Conservation (phyloP, 345 rosid genomes). For the Eucalyptus paniculata region DNA sequence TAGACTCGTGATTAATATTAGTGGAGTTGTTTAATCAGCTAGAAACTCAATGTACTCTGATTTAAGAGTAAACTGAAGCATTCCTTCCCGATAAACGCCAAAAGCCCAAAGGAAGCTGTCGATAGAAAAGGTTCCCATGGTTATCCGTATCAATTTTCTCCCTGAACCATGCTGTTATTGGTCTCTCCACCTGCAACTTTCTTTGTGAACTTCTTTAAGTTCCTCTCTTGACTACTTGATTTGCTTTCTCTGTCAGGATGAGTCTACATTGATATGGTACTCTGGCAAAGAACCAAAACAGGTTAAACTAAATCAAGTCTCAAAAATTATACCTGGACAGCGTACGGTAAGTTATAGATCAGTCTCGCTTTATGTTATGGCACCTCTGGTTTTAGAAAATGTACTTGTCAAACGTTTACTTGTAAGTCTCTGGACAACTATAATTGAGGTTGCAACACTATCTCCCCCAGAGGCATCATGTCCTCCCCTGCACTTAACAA, state of each 20-base stretch:
- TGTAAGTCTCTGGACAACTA: not conserved
- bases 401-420: not conserved
- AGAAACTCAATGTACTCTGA: not conserved
- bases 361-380: not conserved
- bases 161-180: not conserved
- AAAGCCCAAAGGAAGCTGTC: not conserved
- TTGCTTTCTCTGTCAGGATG: conserved; percentile 48
- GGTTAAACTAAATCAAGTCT: conserved; percentile 55
- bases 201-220: not conserved
- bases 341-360: conserved; percentile 65
- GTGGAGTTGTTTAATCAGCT: not conserved
- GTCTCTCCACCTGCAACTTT: not conserved
- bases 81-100: not conserved
- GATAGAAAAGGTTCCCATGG: not conserved
- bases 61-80: not conserved
- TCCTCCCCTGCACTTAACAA: not conserved
- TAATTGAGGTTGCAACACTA: not conserved
- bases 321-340: conserved; percentile 79
- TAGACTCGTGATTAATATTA: not conserved
- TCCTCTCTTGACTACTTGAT: not conserved
- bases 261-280: conserved; percentile 81
- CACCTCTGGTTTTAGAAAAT: not conserved
- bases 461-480: not conserved
- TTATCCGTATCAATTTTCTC: not conserved
- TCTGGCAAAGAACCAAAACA: conserved; percentile 78